A percentile compares a stretch with the other conserved stretches of the same genome.
Conservation (phyloP, 2,329 filamentous ascomycete species). For the Colletotrichum eremochloae region DNA sequence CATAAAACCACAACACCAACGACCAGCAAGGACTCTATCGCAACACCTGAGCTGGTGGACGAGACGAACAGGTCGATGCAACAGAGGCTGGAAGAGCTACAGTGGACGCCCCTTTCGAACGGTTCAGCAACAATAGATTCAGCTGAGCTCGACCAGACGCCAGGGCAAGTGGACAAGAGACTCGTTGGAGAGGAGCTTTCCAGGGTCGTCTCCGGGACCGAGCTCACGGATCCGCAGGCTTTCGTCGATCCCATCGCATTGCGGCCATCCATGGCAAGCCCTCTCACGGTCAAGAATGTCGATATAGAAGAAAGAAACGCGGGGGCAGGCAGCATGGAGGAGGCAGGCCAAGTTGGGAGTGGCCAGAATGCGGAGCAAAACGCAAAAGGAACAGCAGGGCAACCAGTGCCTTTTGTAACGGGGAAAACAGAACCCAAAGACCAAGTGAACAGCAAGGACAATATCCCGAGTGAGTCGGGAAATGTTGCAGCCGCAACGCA, state of each 20-base stretch:
- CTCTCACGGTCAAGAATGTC: conserved; percentile 26
- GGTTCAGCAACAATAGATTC: conserved; percentile 7
- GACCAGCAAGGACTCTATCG: conserved; percentile 34
- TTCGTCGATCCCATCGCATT: conserved; percentile 9
- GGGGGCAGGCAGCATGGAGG: neutral
- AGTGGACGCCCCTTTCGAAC: conserved; percentile 38
- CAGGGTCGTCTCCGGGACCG: conserved; percentile 1
- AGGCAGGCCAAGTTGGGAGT: neutral
- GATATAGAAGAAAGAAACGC: neutral
- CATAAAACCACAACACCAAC: conserved; percentile 40
- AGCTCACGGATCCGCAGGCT: neutral
- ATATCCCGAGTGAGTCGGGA: conserved; percentile 2
- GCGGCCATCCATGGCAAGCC: conserved; percentile 13
- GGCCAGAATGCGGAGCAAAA: neutral
- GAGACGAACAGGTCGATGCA: conserved; percentile 28
- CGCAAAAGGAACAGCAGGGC: conserved; percentile 27
- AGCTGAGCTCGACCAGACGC: conserved; percentile 26
- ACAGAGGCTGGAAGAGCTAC: conserved; percentile 36
- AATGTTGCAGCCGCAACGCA: conserved; percentile 21
- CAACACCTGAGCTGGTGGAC: conserved; percentile 29
- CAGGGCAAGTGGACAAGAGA: conserved; percentile 19
- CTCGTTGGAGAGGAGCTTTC: conserved; percentile 16
- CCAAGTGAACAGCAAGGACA: conserved; percentile 30
- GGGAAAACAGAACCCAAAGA: conserved; percentile 44
- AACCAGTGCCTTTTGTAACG: conserved; percentile 31